Base-by-base conservation (phyloP, 2,329 filamentous ascomycete genomes). In the Pseudogymnoascus sp. region DNA sequence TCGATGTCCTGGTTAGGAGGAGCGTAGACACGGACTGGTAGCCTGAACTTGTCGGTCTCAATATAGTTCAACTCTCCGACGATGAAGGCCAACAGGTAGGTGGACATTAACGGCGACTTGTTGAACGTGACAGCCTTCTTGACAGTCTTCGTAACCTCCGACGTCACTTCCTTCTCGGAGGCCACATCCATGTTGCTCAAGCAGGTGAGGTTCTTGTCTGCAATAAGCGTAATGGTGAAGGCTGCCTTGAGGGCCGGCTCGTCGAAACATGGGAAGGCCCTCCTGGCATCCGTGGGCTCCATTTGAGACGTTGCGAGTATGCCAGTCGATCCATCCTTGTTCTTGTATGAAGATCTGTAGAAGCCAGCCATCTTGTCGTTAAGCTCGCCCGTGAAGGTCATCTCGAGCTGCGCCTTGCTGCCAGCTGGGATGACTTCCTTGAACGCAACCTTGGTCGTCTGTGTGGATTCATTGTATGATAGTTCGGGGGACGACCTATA, bases 331-430 rank as follows among this genome's bases (percentile, higher is more conserved):
- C 93, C 93, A 72, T 95, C 86, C 60, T 84, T 78, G 66, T 86
- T 87, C 80, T 95, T 96, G 82, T 93, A 97, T 6, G 91, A 96
- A 1, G 92, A 96, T 64, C 93, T 87, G 78, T 97, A 97, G 83
- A 97, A 97, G 59, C 93, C 93, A 60, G 93, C 93, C 91, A 97
- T 96, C 78, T 95, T 93, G 75, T 96, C 90, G 76, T 96, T 96
- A 71, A 96, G 79, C 47, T 81, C 83, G 42, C 92, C 92, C 9
- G 84, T 87, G 77, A 96, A 96, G 69, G 83, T 87, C 71, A 92
- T 85, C 72, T 87, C 87, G 66, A 96, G 78, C 77, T 87, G 87
- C 19, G 89, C 90, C 80, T 92, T 93, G 71, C 84, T 82, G 23
- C 90, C 91, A 67, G 89, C 88, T 21, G 85, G 76, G 66, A 97